Percentiles rank a stretch among this genome's conserved stretches.
Conservation (phyloP, 2,329 filamentous ascomycete species). For the Penicillium polonicum region DNA sequence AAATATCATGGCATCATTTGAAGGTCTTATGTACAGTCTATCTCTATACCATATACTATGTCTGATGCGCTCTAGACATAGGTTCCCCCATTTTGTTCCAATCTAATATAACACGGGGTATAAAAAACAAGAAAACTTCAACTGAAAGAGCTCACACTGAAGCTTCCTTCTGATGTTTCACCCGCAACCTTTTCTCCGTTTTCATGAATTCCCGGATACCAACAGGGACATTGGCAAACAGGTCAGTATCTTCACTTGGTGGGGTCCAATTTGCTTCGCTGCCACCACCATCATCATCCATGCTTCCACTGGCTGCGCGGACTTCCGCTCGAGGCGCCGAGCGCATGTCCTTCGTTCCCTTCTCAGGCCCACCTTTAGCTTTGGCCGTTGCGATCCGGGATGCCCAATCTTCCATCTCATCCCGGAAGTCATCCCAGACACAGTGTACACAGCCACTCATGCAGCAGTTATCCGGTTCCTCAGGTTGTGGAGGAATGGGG, state of each 20-base stretch:
- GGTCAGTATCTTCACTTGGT: slow-evolving; percentile 51
- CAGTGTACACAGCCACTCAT: slow-evolving; percentile 99
- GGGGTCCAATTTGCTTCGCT: slow-evolving; percentile 66
- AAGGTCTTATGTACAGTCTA: slow-evolving; percentile 17
- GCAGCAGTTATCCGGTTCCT: slow-evolving; percentile 96
- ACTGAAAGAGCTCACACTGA: slow-evolving; percentile 14
- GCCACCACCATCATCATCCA: slow-evolving; percentile 79
- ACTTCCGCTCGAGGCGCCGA: slow-evolving; percentile 42
- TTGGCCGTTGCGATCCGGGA: slow-evolving; percentile 62
- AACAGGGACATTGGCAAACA: slow-evolving; percentile 80
- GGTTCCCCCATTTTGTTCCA: not conserved
- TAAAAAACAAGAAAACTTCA: slow-evolving; percentile 1
- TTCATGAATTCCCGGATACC: slow-evolving; percentile 97
- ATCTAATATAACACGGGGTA: slow-evolving; percentile 14
- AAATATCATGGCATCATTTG: slow-evolving; percentile 8
- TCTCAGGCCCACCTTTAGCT: slow-evolving; percentile 32
- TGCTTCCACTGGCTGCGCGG: slow-evolving; percentile 55
- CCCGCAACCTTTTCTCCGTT: slow-evolving; percentile 85
- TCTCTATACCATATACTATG: slow-evolving; percentile 10
- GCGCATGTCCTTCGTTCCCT: slow-evolving; percentile 31
- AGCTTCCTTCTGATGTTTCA: slow-evolving; percentile 62
- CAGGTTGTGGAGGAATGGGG: slow-evolving; percentile 75
- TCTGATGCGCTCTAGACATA: slow-evolving; percentile 5
- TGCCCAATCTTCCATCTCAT: slow-evolving; percentile 90
- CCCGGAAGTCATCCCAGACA: slow-evolving; percentile 88